Conservation (phyloP, 306 rosid species). For the Cucurbita pepo region DNA sequence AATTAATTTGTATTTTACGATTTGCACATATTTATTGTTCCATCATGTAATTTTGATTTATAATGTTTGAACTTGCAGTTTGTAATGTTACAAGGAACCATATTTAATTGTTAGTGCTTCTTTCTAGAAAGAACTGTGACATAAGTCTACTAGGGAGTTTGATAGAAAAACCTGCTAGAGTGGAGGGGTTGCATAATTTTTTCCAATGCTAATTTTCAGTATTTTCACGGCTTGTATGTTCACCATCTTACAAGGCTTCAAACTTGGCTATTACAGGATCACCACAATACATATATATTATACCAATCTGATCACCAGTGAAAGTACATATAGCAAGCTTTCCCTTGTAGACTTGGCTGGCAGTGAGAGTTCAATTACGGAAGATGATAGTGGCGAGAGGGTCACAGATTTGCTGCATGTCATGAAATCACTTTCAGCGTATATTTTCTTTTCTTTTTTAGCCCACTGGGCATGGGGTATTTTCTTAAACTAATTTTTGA, state of each 20-base stretch:
- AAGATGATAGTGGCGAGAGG: conserved; percentile 76
- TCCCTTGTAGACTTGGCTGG: conserved; percentile 90
- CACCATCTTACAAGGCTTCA: conserved; percentile 11
- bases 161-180: not conserved
- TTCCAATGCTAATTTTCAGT: not conserved
- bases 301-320: conserved; percentile 58
- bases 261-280: conserved; percentile 41
- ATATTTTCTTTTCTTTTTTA: conserved; percentile 16
- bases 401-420: conserved; percentile 92
- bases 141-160: not conserved
- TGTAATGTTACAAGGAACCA: not conserved
- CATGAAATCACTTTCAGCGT: conserved; percentile 98
- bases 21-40: not conserved
- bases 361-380: conserved; percentile 78
- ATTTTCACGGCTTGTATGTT: not conserved
- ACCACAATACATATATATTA: conserved; percentile 59
- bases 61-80: not conserved
- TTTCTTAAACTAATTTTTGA: not conserved
- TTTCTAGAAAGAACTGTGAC: not conserved
- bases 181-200: not conserved
- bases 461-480: not conserved
- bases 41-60: not conserved
- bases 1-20: not conserved
- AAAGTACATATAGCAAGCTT: conserved; percentile 78
- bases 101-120: not conserved